phyloP scores from a whole-genome alignment of 257 asterid genomes.

The Solanum pinnatisectum region DNA sequence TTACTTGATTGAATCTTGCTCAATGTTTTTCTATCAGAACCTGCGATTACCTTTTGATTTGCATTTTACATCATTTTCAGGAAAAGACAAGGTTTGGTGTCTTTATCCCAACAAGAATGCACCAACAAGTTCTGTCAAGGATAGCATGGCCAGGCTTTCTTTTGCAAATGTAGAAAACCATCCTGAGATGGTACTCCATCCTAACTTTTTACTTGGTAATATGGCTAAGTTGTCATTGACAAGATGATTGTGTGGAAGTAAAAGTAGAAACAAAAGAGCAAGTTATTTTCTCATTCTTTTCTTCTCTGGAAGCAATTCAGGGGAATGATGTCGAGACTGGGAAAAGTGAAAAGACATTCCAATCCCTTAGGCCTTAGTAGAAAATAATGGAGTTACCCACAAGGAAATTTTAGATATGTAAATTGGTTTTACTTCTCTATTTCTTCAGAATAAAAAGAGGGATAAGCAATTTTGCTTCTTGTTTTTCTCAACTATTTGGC shows the following conservation, averaged over 20 bases:
- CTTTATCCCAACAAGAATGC: conserved; percentile 81
- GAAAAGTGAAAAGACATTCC: not conserved
- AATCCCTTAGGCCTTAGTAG: not conserved
- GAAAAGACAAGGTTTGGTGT: conserved; percentile 74
- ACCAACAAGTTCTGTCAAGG: conserved; percentile 49
- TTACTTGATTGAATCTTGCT: not conserved
- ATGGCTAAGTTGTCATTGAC: not conserved
- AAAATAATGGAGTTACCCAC: not conserved
- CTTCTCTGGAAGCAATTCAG: not conserved
- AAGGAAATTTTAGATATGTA: not conserved
- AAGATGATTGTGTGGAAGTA: not conserved
- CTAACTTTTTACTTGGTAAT: not conserved
- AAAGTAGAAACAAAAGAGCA: not conserved
- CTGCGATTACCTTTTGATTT: not conserved
- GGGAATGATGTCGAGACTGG: not conserved
- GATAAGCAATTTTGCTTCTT: not conserved
- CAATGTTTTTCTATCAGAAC: not conserved
- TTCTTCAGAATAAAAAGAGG: not conserved
- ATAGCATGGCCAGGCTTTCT: conserved; percentile 26
- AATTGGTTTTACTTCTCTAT: not conserved
- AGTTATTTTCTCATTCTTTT: not conserved
- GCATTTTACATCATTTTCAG: conserved; percentile 36
- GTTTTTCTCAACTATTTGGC: not conserved
- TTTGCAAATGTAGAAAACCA: conserved; percentile 21
- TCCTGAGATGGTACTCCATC: conserved; percentile 20